Base-by-base conservation (phyloP, 352 stramenopile species). In the Thraustochytrium striatum region DNA sequence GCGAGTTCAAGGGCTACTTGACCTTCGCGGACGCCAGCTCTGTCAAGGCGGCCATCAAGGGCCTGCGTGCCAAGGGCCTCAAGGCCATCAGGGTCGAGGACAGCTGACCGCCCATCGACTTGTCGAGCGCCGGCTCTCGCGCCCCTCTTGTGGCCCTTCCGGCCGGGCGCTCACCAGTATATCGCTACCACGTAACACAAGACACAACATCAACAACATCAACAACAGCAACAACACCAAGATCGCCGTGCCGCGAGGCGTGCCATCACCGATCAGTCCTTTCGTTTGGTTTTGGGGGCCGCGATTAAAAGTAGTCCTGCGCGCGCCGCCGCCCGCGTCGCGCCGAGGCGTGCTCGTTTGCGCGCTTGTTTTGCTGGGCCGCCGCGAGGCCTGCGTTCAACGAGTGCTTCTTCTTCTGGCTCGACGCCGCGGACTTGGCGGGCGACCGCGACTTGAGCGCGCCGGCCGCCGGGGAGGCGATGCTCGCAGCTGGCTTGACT, bases 1-100 rank as follows among this genome's bases (percentile, higher is more conserved):
- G 65, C 25, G 30, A 55, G 30, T 43, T 75, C 41, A 75, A 75
- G 39, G 65, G 65, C 19, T 75, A 75, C 32, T 25, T 75, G 11
- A 75, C 65, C 8, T 75, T 75, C 32, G 11, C 50, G 21, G 65
- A 75, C 41, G n/a, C 52, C 35, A 61, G 39, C 28, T 75, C 50
- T n/a, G 65, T 43, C 3, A 8, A 50, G 28, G 65, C 44, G 0
- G 44, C 65, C 25, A 43, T 75, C 35, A 58, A 61, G 44, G 44
- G 52, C 21, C 11, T 75, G 8, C 65, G 65, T 38, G 65, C 43
- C 21, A 72, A 75, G 32, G 65, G 65, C 44, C 68, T 30, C 50
- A 58, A 41, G 65, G 65, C 65, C 5, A 16, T 21, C 3, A 25
- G 58, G 11, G 65, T 75, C 5, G 65, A 75, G n/a, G 25, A 73